These are phyloP conservation scores for Wickerhamiella bombiphila DNA, from an alignment of 805 yeast species.

Conservation along the genomic window DNA sequence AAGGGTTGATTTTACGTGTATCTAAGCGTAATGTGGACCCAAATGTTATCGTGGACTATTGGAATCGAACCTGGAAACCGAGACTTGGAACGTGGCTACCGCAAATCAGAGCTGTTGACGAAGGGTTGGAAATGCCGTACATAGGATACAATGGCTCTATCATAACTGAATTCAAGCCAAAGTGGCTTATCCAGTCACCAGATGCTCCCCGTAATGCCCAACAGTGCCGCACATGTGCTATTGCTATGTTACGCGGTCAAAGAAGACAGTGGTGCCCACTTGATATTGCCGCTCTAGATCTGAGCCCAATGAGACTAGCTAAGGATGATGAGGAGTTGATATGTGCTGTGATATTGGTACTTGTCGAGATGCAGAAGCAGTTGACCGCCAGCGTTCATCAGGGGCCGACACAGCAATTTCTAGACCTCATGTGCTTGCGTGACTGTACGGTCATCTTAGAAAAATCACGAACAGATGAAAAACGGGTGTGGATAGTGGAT, in stretches of 20 bases:
- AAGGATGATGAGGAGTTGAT: background rate
- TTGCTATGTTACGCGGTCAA: conserved; percentile 26
- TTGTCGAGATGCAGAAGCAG: background rate
- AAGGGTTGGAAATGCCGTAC: conserved; percentile 11
- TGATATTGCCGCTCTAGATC: conserved; percentile 27
- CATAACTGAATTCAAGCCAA: conserved; percentile 43
- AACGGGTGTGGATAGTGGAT: conserved; percentile 33
- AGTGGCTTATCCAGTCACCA: conserved; percentile 40
- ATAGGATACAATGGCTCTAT: conserved; percentile 17
- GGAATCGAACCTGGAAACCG: conserved; percentile 14
- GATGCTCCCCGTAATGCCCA: conserved; percentile 24
- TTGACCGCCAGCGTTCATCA: too few species aligned
- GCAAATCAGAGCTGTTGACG: conserved; percentile 4
- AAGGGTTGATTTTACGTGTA: conserved; percentile 24
- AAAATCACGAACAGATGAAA: conserved; percentile 18
- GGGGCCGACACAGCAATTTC: conserved; percentile 17
- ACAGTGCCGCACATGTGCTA: conserved; percentile 46
- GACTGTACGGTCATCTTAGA: conserved; percentile 42
- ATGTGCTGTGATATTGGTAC: background rate
- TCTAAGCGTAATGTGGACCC: conserved; percentile 25
- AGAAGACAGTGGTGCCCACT: conserved; percentile 32
- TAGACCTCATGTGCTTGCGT: conserved; percentile 39
- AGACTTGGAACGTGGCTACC: conserved; percentile 12
- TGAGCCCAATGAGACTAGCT: background rate
- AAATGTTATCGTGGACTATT: conserved; percentile 23